phyloP scores from a whole-genome alignment of 1,284 basidiomycete species.

The Trichosporon sp. region DNA sequence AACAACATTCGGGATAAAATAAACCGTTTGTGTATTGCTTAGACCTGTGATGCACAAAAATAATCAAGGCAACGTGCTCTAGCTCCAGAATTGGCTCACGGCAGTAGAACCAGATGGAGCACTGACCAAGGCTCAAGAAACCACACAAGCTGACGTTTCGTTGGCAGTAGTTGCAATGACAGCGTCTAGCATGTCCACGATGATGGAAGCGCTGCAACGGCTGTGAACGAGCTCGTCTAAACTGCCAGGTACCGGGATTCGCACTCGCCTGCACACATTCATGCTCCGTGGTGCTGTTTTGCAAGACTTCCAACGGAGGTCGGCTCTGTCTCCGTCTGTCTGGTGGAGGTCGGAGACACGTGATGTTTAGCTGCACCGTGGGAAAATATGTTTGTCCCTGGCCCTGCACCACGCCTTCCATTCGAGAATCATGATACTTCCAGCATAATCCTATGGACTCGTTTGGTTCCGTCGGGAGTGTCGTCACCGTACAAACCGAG shows the following conservation, averaged over 20 bases:
- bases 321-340: neutral
- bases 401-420: neutral
- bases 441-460: conserved; percentile 10
- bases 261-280: neutral
- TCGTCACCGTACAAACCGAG: conserved; percentile 14
- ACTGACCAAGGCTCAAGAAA: no score
- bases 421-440: conserved; percentile 18
- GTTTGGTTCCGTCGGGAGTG: conserved; percentile 15
- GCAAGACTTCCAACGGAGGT: neutral
- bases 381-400: neutral
- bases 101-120: neutral
- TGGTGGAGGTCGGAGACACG: neutral
- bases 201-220: no score
- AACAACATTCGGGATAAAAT: conserved; percentile 15
- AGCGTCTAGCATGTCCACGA: no score
- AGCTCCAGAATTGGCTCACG: neutral
- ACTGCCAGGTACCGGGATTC: neutral
- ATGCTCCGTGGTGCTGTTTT: neutral
- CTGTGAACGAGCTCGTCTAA: neutral
- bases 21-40: conserved; percentile 17
- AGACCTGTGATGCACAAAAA: conserved; percentile 19
- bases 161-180: no score
- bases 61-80: conserved; percentile 1
- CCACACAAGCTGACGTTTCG: no score
- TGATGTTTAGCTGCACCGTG: neutral